Base-by-base conservation (phyloP, 1,284 basidiomycete genomes). In the Boletus mariae region DNA sequence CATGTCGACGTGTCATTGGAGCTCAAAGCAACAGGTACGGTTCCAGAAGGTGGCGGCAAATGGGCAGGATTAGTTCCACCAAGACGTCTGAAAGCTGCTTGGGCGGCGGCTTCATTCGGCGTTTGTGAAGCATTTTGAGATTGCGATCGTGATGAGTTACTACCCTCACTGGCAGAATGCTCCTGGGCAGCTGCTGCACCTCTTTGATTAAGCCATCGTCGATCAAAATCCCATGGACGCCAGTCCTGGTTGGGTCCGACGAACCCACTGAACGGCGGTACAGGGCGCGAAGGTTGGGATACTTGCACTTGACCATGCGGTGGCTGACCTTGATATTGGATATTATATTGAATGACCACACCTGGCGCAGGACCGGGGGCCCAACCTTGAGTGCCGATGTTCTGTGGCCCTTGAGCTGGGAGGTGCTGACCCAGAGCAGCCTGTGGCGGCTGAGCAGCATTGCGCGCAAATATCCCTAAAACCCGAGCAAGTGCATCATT, bases 161-260 rank as follows among this genome's bases (percentile, higher is more conserved):
- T 52, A 53, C 46, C 43, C 49, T 45, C 47, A 34, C 49, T 51
- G 26, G 46, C 31, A 48, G 59, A 51, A 43, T 56, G 35, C 20
- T 49, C 56, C 17, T 40, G 57, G 13, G 47, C 8, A 34, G 51
- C 15, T 29, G 43, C 45, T 40, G 41, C 41, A 15, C n/a, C 48
- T 25, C 59, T 55, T 25, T 51, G 57, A 51, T 65, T 43, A 40
- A 66, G 60, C 65, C 61, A 65, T 42, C 64, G 66, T 15, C 57
- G 72, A 55, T 75, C 71, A 26, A 71, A 57, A 38, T 71, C 72
- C 84, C 85, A 87, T 25, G 76, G 77, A 52, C 80, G 80, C 82
- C 84, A 87, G 17, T 69, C 73, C n/a, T 79, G 81, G 37, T 76
- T 79, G 15, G 84, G 84, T 4, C 83, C 83, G 37, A 76, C 71